Evolutionary conservation across 495 filamentous ascomycete species (phyloP), one percentile per base, ranked within the genome.

Genomic region (Xylaria sp.): DNA sequence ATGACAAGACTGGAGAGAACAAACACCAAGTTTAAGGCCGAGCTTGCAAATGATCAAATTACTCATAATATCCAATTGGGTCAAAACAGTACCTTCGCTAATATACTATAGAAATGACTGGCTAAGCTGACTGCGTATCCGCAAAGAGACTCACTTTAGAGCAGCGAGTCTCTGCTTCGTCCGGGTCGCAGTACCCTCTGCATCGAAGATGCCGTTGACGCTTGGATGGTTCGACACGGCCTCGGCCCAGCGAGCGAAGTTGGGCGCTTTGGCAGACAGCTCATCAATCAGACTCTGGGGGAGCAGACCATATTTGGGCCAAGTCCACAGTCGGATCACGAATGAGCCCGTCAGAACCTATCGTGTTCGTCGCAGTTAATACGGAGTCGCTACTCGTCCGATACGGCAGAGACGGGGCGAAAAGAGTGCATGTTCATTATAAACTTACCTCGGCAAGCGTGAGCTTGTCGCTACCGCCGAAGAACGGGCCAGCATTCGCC

Each of bases 401-500:
- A 5, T 9, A 55, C 15, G 52, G 8, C 24, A 0, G 5, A 31
- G 26, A 31, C 52, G 6, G 6, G 21, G 44, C 19, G 6, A 40
- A 12, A 19, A 67, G n/a, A 29, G 37, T 5, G 12, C n/a, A 37
- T 40, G n/a, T 41, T 61, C 53, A 8, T 63, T 24, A 17, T n/a
- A 12, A 19, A 69, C 84, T 71, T 82, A 94, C 93, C 88, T 97
- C 94, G 17, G 89, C 94, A 37, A 93, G 80, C 2, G 93, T 95
- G 43, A 95, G 74, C 75, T 87, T 90, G 62, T 90, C 83, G 67
- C 89, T 91, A 0, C 93, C 94, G n/a, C 90, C 91, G 81, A 96
- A 97, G 82, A 91, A 97, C 0, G 93, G 94, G 0, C 76, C 85
- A 7, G 90, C 90, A 65, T 89, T 88, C 9, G 80, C 78, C 31